phyloP scores from a whole-genome alignment of 192 early-diverging fungal species.

The Dispira parvispora region DNA sequence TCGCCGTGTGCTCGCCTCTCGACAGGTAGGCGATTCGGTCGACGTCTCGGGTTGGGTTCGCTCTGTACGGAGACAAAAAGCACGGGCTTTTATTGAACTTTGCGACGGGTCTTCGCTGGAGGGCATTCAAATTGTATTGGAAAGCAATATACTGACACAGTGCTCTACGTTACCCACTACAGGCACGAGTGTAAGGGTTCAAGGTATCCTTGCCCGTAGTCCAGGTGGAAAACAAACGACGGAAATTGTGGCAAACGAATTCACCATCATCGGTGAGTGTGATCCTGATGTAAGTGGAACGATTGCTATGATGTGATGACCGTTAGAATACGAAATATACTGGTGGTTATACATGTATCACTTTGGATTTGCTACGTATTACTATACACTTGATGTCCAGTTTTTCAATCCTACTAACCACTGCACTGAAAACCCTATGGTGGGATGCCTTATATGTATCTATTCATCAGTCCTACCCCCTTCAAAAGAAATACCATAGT shows the following conservation, averaged over 20 bases:
- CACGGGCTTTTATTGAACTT: constrained; percentile 56
- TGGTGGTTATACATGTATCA: too few species aligned
- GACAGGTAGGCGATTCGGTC: constrained; percentile 16
- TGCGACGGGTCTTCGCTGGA: constrained; percentile 54
- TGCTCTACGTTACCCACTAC: neutral
- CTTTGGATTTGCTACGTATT: too few species aligned
- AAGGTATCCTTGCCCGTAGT: constrained; percentile 48
- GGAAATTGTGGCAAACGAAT: constrained; percentile 44
- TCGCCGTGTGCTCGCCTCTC: constrained; percentile 7
- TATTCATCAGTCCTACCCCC: too few species aligned
- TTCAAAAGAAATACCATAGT: constrained; percentile 69
- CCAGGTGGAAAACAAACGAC: constrained; percentile 50
- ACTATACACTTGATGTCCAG: too few species aligned
- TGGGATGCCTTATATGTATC: too few species aligned
- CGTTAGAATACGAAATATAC: too few species aligned
- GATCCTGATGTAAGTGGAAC: constrained; percentile 49
- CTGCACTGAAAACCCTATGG: too few species aligned
- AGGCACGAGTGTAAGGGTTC: constrained; percentile 35
- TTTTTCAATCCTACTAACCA: too few species aligned
- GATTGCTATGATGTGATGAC: too few species aligned
- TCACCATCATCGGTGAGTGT: constrained; percentile 36
- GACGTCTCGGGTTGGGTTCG: constrained; percentile 64
- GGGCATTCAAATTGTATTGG: constrained; percentile 49
- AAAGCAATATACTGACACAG: constrained; percentile 16
- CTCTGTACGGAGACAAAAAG: constrained; percentile 63